Conservation (phyloP, 345 rosid species). For the Citrus australasica region DNA sequence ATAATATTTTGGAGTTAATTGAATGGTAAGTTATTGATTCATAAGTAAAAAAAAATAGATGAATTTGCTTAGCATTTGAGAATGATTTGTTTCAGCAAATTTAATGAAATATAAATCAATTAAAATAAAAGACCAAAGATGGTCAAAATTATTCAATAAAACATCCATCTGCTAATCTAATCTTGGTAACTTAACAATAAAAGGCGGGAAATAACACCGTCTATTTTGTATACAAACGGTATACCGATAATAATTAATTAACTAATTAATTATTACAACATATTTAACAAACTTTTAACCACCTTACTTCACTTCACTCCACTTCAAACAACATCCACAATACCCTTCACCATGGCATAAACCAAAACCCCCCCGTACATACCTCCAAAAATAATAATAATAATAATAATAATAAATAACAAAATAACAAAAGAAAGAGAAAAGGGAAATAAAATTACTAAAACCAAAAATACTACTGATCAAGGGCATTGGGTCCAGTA, state of each 20-base stretch:
- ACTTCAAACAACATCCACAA: conserved; percentile 5
- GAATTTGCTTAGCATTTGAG: no score
- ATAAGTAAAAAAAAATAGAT: no score
- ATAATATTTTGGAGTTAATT: no score
- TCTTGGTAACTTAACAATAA: neutral
- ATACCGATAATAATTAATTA: conserved; percentile 21
- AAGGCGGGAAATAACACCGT: neutral
- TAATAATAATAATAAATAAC: no score
- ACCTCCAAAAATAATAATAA: neutral
- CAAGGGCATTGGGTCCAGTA: conserved; percentile 92
- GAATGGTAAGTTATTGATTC: no score
- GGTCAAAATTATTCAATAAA: no score
- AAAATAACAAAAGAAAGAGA: neutral
- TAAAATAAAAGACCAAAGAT: no score
- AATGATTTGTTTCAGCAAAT: no score
- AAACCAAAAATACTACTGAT: conserved; percentile 41
- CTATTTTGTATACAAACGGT: conserved; percentile 23
- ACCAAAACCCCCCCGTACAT: neutral
- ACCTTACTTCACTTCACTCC: conserved; percentile 10
- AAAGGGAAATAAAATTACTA: neutral
- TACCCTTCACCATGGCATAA: neutral
- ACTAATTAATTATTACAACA: conserved; percentile 3
- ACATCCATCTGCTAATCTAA: no score
- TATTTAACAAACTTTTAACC: conserved; percentile 32
- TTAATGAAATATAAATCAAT: no score